phyloP scores from a whole-genome alignment of 257 asterid genomes.

The Orobanche coerulescens region DNA sequence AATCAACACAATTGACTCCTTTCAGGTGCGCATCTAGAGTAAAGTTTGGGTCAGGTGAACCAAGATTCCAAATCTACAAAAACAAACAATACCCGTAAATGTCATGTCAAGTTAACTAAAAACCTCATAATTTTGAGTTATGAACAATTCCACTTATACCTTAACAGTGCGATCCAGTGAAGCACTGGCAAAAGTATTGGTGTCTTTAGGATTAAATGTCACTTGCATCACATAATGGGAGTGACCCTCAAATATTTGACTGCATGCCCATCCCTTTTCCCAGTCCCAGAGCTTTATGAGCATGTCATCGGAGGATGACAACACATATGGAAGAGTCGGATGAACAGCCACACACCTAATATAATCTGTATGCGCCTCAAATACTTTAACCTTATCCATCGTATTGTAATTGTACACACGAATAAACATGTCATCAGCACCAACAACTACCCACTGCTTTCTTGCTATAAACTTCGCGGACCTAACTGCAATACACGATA shows the following conservation, averaged over 20 bases:
- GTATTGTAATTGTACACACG: conserved; percentile 97
- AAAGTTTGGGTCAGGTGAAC: conserved; percentile 98
- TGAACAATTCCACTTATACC: conserved; percentile 35
- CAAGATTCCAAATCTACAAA: conserved; percentile 94
- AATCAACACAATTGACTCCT: conserved; percentile 97
- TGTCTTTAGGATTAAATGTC: conserved; percentile 95
- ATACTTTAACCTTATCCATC: conserved; percentile 95
- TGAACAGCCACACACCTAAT: conserved; percentile 98
- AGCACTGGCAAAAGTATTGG: conserved; percentile 98
- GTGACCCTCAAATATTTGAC: conserved; percentile 98
- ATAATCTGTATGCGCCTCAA: conserved; percentile 96
- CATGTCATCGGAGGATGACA: conserved; percentile 99
- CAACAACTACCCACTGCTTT: conserved; percentile 98
- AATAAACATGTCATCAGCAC: conserved; percentile 95
- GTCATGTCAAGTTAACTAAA: conserved; percentile 5
- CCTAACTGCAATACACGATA: conserved; percentile 54
- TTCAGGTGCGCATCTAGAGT: conserved; percentile 93
- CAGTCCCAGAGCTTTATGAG: conserved; percentile 99
- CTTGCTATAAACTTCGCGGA: conserved; percentile 94
- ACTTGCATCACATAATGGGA: conserved; percentile 99
- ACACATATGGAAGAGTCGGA: conserved; percentile 88
- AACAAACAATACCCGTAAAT: conserved; percentile 18
- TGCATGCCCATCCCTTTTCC: conserved; percentile 97
- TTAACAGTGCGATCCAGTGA: conserved; percentile 95
- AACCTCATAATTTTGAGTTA: conserved; percentile 2